Percentiles rank a stretch among this genome's conserved stretches.
phyloP scores from a whole-genome alignment of 768 basidiomycete species.

The Phlebiopsis flavidoalba region DNA sequence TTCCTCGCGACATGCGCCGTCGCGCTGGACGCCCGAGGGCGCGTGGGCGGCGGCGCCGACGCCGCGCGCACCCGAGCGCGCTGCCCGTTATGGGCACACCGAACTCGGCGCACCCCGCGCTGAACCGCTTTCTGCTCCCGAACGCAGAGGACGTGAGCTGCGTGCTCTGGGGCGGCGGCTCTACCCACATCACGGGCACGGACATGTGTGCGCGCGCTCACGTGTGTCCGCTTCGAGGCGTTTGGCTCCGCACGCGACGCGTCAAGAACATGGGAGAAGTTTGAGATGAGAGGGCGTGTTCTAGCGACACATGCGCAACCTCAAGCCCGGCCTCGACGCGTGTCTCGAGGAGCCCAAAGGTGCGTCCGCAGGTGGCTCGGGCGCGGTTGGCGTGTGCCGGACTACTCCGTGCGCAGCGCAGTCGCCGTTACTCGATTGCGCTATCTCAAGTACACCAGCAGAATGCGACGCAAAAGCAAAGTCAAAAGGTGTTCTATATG shows the following conservation, averaged over 20 bases:
- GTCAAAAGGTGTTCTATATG: constrained; percentile 99
- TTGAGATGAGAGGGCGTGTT: constrained; percentile 98
- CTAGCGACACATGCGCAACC: constrained; percentile 84
- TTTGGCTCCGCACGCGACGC: constrained; percentile 89
- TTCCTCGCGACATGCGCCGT: constrained; percentile 83
- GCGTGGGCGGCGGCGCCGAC: constrained; percentile 14
- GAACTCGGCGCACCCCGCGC: constrained; percentile 62
- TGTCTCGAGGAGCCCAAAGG: constrained; percentile 96
- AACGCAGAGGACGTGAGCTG: constrained; percentile 87
- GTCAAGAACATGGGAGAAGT: constrained; percentile 94
- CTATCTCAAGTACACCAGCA: constrained; percentile 96
- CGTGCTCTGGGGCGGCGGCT: constrained; percentile 87
- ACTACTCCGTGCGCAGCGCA: too few relatives aligned
- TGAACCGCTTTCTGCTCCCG: constrained; percentile 85
- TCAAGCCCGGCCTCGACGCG: constrained; percentile 91
- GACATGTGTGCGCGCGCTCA: constrained; percentile 92
- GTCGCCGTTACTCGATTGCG: constrained; percentile 90
- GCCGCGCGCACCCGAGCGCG: constrained; percentile 13
- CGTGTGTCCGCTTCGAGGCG: constrained; percentile 92
- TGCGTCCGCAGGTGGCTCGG: too few relatives aligned
- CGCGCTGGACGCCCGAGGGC: constrained; percentile 49
- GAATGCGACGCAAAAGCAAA: constrained; percentile 98
- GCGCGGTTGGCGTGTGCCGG: too few relatives aligned
- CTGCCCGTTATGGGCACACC: constrained; percentile 34
- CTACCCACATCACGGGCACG: constrained; percentile 93